Base-by-base conservation (phyloP, 805 yeast species). In the Cephaloascus fragrans region DNA sequence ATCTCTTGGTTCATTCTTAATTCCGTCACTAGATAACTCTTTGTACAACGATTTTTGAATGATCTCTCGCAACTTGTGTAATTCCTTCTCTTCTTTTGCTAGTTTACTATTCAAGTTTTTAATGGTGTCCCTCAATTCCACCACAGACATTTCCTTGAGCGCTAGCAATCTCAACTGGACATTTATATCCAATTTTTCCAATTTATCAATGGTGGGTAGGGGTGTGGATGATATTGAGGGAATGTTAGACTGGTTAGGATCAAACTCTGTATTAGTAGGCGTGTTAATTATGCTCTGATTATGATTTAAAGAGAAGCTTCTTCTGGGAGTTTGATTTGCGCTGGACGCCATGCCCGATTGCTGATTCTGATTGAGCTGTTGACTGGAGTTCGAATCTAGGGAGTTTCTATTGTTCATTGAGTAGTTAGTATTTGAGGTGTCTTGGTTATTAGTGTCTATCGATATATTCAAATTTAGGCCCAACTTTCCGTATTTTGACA, bases 121-220 rank as follows among this genome's bases (percentile, higher is more conserved):
- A 15, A 67, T 59, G 32, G 47, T 46, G 44, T 67, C 72, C 38
- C 62, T 63, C 41, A 65, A 48, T 40, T 66, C 71, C 23, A 67
- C 71, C 18, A 64, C 50, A 8, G 55, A 44, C 71, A 66, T 67
- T 41, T 67, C 72, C 44, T 64, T 66, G 31, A 63, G 47, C 2
- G 72, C 72, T 34, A 67, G 49, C 4, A 64, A 53, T 35, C 71
- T 52, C 37, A 67, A 48, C 44, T 66, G 71, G n/a, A 62, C 69
- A 41, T 64, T 67, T 5, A 65, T 51, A 23, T 53, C 63, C 40
- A 57, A 16, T n/a, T 19, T 14, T 16, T 34, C 36, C 14, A 34
- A n/a, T 14, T 12, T 18, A 18, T 18, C 36, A 12, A 16, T 14
- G 9, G 20, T 34, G 6, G 26, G 20, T 10, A 19, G 20, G 5